Evolutionary conservation across 345 rosid genomes (phyloP).

Genomic region (Eucalyptus erythrocorys): DNA sequence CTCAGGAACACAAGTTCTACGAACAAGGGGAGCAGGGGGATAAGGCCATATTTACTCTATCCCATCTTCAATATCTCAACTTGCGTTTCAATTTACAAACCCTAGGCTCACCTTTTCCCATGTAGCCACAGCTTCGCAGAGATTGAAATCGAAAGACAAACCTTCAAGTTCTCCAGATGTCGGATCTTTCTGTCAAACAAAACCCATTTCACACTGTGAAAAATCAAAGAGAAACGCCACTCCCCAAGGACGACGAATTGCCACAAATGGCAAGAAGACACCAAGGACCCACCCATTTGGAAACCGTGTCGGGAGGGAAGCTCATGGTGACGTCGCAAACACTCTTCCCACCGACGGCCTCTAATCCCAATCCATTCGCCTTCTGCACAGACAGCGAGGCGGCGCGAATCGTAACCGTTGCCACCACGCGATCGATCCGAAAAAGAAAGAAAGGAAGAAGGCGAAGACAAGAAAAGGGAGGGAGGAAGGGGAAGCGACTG

Average conservation of each 20-base stretch:
- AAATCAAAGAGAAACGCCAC: neutral
- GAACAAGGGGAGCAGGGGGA: neutral
- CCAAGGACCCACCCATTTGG: constrained; percentile 68
- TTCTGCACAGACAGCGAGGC: constrained; percentile 27
- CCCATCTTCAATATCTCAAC: neutral
- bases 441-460: neutral
- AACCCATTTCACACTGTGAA: too few relatives aligned
- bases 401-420: neutral
- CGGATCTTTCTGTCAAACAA: constrained; percentile 56
- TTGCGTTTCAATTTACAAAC: neutral
- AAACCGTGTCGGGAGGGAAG: constrained; percentile 63
- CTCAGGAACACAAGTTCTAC: neutral
- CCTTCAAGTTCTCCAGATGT: constrained; percentile 81
- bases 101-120: constrained; percentile 61
- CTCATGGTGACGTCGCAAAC: constrained; percentile 50
- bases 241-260: neutral
- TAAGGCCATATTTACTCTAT: neutral
- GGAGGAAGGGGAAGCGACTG: constrained; percentile 3
- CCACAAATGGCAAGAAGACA: neutral
- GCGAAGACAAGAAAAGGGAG: neutral
- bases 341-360: constrained; percentile 48
- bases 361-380: constrained; percentile 85
- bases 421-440: neutral
- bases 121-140: constrained; percentile 93
- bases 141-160: constrained; percentile 63